phyloP scores from a whole-genome alignment of 2,329 filamentous ascomycete genomes.

The Dryadomyces quercivorus region DNA sequence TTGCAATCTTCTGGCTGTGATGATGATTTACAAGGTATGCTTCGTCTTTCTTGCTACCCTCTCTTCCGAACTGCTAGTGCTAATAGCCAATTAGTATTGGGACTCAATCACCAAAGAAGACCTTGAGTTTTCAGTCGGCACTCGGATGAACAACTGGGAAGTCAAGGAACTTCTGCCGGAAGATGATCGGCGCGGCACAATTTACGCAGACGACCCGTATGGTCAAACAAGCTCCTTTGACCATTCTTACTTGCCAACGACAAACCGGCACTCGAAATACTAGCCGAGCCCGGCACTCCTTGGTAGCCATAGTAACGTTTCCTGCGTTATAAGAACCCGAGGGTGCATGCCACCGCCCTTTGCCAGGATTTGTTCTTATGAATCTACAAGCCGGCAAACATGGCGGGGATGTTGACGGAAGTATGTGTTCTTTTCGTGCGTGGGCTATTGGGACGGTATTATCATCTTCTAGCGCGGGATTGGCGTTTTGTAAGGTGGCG shows the following conservation, averaged over 20 bases:
- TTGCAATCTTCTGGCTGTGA: constrained; percentile 86
- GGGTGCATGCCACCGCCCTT: background rate
- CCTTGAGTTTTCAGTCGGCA: constrained; percentile 93
- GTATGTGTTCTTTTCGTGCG: background rate
- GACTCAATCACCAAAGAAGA: constrained; percentile 98
- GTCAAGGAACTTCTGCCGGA: constrained; percentile 82
- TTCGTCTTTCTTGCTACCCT: background rate
- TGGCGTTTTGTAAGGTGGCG: background rate
- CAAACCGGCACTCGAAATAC: constrained; percentile 35
- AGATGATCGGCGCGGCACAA: constrained; percentile 62
- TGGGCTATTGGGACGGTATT: background rate
- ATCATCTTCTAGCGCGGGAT: background rate
- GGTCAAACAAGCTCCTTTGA: constrained; percentile 43
- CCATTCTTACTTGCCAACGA: constrained; percentile 32
- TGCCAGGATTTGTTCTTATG: background rate
- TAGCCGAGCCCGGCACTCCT: constrained; percentile 9
- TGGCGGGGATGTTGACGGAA: too few relatives aligned
- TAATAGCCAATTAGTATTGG: constrained; percentile 62
- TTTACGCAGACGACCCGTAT: constrained; percentile 59
- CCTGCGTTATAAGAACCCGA: too few relatives aligned
- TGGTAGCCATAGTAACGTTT: background rate
- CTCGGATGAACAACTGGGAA: constrained; percentile 95
- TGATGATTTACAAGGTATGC: constrained; percentile 97
- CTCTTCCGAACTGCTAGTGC: background rate
- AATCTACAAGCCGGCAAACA: background rate